Percentiles rank a stretch among this genome's conserved stretches.
Evolutionary conservation across 495 filamentous ascomycete species (phyloP).

Genomic region (Penicillium cosmopolitanum): DNA sequence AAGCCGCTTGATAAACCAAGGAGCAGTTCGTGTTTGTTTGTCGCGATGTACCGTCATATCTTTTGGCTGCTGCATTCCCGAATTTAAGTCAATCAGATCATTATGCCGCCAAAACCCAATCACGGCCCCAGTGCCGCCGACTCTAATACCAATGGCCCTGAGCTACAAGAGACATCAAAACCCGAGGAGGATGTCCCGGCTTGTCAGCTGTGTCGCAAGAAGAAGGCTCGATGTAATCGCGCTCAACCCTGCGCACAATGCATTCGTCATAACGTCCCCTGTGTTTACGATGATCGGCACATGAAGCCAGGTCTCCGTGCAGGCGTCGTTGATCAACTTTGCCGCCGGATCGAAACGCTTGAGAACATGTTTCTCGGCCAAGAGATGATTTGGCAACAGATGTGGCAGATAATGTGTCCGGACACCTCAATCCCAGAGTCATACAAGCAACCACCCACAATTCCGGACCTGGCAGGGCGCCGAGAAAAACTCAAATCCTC

Average conservation of each 20-base stretch:
- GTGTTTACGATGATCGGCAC: conserved; percentile 40
- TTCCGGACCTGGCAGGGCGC: conserved; percentile 9
- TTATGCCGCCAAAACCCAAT: neutral
- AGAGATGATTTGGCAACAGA: conserved; percentile 31
- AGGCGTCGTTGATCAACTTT: conserved; percentile 46
- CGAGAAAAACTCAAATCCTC: conserved; percentile 14
- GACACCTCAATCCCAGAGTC: conserved; percentile 8
- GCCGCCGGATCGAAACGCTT: conserved; percentile 37
- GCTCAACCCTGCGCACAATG: conserved; percentile 45
- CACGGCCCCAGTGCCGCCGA: neutral
- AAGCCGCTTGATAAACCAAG: neutral
- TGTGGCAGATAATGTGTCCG: conserved; percentile 19
- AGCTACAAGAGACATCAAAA: conserved; percentile 10
- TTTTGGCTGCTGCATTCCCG: neutral
- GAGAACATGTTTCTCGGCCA: conserved; percentile 40
- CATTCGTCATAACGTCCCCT: conserved; percentile 32
- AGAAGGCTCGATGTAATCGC: conserved; percentile 46
- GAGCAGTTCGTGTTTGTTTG: neutral
- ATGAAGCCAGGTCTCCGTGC: conserved; percentile 42
- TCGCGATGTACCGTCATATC: neutral
- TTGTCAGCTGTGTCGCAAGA: conserved; percentile 47
- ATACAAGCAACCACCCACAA: neutral
- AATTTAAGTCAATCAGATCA: neutral
- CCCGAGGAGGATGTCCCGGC: conserved; percentile 26
- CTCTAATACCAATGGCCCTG: neutral